A percentile compares a stretch with the other conserved stretches of the same genome.
Conservation (phyloP, 2,329 filamentous ascomycete genomes). For the Plectosphaerella sp. region DNA sequence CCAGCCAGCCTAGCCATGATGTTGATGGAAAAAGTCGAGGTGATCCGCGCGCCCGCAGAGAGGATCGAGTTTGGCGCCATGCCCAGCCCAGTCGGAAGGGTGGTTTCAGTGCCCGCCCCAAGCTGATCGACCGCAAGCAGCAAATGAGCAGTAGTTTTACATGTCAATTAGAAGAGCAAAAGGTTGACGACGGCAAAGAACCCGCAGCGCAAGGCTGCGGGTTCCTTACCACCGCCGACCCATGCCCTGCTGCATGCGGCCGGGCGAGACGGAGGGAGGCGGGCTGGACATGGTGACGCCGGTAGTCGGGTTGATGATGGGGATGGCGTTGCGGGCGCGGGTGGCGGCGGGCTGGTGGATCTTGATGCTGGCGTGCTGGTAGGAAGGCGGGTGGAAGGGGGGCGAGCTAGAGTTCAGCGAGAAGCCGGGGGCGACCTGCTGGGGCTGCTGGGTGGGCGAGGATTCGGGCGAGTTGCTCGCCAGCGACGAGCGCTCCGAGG, state of each 20-base stretch:
- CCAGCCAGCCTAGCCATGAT: slow-evolving; percentile 19
- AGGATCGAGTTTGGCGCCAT: slow-evolving; percentile 29
- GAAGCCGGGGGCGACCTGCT: slow-evolving; percentile 72
- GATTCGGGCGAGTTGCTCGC: slow-evolving; percentile 91
- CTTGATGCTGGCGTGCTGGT: slow-evolving; percentile 66
- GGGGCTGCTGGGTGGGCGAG: slow-evolving; percentile 84
- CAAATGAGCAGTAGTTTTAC: slow-evolving; percentile 31
- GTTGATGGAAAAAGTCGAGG: slow-evolving; percentile 7
- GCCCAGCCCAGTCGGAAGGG: slow-evolving; percentile 28
- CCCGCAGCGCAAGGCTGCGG: slow-evolving; percentile 15
- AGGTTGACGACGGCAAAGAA: slow-evolving; percentile 27
- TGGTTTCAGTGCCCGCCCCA: slow-evolving; percentile 41
- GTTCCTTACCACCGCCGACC: slow-evolving; percentile 49
- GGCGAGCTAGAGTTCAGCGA: slow-evolving; percentile 66
- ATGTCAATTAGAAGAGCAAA: slow-evolving; percentile 24
- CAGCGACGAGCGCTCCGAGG: slow-evolving; percentile 89
- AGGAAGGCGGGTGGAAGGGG: slow-evolving; percentile 60
- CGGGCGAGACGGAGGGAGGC: slow-evolving; percentile 65
- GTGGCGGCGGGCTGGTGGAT: slow-evolving; percentile 88
- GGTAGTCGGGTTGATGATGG: slow-evolving; percentile 93
- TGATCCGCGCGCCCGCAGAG: slow-evolving; percentile 32
- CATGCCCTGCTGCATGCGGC: slow-evolving; percentile 54
- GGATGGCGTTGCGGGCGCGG: slow-evolving; percentile 89
- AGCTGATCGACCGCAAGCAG: slow-evolving; percentile 20
- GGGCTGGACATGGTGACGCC: slow-evolving; percentile 86